Conservation (phyloP, 2,329 filamentous ascomycete species). For the Nakataea oryzae region DNA sequence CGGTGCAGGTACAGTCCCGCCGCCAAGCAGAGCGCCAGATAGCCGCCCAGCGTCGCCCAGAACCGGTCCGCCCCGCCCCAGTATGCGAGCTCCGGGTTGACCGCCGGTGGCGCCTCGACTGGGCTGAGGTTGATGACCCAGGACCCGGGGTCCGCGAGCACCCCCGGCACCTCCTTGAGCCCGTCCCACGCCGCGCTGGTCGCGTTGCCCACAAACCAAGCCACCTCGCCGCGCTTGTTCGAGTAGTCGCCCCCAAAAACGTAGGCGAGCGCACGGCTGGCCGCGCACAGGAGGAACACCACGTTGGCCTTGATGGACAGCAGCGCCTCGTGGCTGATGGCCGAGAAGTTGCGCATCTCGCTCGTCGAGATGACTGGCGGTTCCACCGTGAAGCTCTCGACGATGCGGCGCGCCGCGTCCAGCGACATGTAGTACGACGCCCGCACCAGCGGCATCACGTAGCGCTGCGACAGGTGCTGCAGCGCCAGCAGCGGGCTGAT, state of each 20-base stretch:
- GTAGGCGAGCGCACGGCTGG: conserved; percentile 27
- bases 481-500: conserved; percentile 25
- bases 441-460: conserved; percentile 8
- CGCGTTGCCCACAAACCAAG: conserved; percentile 11
- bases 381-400: conserved; percentile 38
- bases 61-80: conserved; percentile 58
- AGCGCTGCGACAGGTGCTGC: conserved; percentile 8
- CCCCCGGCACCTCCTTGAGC: conserved; percentile 20
- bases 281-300: conserved; percentile 23
- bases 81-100: conserved; percentile 50
- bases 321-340: conserved; percentile 62
- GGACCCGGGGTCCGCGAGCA: conserved; percentile 34
- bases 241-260: conserved; percentile 32
- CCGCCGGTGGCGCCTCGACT: conserved; percentile 20
- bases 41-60: conserved; percentile 71
- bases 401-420: conserved; percentile 34
- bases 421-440: conserved; percentile 30
- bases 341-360: conserved; percentile 68
- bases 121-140: conserved; percentile 50
- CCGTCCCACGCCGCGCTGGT: conserved; percentile 12
- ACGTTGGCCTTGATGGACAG: conserved; percentile 47
- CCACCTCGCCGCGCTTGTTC: conserved; percentile 15
- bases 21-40: conserved; percentile 62
- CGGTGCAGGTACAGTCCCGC: conserved; percentile 72
- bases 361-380: conserved; percentile 38